These are phyloP conservation scores for Daldinia grandis DNA, from an alignment of 495 filamentous ascomycete species.

Conservation along the genomic window DNA sequence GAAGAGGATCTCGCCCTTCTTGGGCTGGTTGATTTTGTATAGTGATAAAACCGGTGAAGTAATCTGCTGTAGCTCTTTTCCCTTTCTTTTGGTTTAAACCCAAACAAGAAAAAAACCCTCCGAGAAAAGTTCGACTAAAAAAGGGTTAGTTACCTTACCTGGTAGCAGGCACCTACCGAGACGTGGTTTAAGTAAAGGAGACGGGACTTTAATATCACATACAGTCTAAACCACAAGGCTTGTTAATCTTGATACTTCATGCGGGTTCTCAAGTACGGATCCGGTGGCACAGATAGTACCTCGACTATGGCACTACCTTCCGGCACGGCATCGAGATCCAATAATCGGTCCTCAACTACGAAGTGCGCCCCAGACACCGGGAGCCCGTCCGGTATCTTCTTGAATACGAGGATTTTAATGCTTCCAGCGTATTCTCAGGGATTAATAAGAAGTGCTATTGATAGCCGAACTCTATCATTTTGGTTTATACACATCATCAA, in stretches of 20 bases:
- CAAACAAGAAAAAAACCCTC: too few relatives aligned
- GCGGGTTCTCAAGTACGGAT: constrained; percentile 80
- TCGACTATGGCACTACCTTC: constrained; percentile 71
- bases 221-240: constrained; percentile 66
- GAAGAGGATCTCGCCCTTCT: constrained; percentile 89
- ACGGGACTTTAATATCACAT: not conserved
- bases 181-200: too few relatives aligned
- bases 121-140: not conserved
- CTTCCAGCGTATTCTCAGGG: too few relatives aligned
- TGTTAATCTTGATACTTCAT: constrained; percentile 63
- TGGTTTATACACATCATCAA: too few relatives aligned
- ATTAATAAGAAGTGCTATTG: too few relatives aligned
- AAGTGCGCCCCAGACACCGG: constrained; percentile 73
- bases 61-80: constrained; percentile 42
- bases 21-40: constrained; percentile 82
- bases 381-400: constrained; percentile 66
- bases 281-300: constrained; percentile 76
- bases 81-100: too few relatives aligned
- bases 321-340: constrained; percentile 68
- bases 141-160: too few relatives aligned
- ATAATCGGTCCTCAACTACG: constrained; percentile 62
- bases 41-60: constrained; percentile 77
- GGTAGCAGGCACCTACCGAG: too few relatives aligned
- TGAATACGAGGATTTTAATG: constrained; percentile 80
- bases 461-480: too few relatives aligned